phyloP scores from a whole-genome alignment of 306 rosid genomes.

The Malus fusca region DNA sequence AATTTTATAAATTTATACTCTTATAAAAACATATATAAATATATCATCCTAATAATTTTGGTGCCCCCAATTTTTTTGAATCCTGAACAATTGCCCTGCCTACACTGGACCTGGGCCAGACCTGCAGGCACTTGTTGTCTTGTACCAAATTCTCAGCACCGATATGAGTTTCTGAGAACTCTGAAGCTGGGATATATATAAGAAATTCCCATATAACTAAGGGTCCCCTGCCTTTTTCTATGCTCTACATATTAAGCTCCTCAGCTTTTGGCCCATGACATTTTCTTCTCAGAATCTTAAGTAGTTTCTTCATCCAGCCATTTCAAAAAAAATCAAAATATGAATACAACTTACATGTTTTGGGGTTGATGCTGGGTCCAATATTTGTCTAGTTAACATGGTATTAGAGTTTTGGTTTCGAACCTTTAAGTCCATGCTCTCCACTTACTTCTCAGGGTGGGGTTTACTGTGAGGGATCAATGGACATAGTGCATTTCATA shows the following conservation, averaged over 20 bases:
- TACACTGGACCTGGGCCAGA: no score
- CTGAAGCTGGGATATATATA: neutral
- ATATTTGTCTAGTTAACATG: no score
- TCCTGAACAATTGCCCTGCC: rapidly evolving
- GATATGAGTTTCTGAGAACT: neutral
- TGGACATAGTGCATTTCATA: neutral
- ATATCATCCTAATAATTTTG: no score
- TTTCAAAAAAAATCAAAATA: neutral
- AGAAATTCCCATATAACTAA: neutral
- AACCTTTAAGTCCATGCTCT: neutral
- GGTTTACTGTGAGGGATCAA: neutral
- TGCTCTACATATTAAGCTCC: neutral
- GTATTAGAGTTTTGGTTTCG: neutral
- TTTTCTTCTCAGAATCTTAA: neutral
- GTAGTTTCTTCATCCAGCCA: conserved; percentile 8
- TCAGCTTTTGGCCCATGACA: conserved; percentile 23
- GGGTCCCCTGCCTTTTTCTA: neutral
- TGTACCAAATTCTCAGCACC: conserved; percentile 2
- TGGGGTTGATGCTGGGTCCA: neutral
- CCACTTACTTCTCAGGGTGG: neutral
- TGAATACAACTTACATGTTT: neutral
- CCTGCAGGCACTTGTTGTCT: neutral
- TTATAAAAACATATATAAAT: no score
- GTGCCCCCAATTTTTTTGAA: no score
- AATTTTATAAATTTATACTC: no score